These are phyloP conservation scores for Pleurotus citrinopileatus DNA, from an alignment of 768 basidiomycete species.

Conservation along the genomic window DNA sequence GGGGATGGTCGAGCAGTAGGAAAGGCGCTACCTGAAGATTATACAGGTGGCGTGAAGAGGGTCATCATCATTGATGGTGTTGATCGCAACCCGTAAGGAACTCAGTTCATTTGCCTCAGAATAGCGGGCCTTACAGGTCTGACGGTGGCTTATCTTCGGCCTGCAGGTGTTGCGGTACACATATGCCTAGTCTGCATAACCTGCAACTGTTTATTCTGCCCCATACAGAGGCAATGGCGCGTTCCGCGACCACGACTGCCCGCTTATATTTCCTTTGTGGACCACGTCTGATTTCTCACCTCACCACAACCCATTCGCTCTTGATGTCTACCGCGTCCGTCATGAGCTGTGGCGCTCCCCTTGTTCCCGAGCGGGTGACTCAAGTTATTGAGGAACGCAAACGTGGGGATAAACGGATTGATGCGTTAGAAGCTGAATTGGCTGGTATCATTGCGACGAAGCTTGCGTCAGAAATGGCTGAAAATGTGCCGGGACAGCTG, in stretches of 20 bases:
- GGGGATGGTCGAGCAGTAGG: conserved; percentile 51
- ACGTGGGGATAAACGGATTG: conserved; percentile 62
- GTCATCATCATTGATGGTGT: conserved; percentile 80
- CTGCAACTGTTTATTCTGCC: conserved; percentile 71
- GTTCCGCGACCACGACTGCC: conserved; percentile 58
- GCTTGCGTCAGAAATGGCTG: conserved; percentile 34
- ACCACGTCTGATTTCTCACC: conserved; percentile 64
- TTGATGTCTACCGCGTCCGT: conserved; percentile 55
- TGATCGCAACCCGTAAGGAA: conserved; percentile 72
- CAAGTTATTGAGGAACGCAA: conserved; percentile 68
- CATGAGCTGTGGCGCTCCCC: conserved; percentile 65
- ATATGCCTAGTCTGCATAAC: conserved; percentile 73
- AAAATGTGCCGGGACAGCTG: conserved; percentile 18
- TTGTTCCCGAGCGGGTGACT: conserved; percentile 65
- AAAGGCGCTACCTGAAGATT: conserved; percentile 66
- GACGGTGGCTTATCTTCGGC: not conserved
- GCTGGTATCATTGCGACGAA: conserved; percentile 45
- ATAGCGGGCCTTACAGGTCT: too few species aligned
- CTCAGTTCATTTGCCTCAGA: not conserved
- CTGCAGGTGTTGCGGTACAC: conserved; percentile 77
- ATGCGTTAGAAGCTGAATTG: conserved; percentile 68
- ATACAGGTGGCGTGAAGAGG: conserved; percentile 74
- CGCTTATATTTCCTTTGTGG: conserved; percentile 85
- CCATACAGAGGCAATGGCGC: conserved; percentile 62
- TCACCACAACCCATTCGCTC: conserved; percentile 53